Evolutionary conservation across 768 basidiomycete genomes (phyloP).

Genomic region (Russula sp.): DNA sequence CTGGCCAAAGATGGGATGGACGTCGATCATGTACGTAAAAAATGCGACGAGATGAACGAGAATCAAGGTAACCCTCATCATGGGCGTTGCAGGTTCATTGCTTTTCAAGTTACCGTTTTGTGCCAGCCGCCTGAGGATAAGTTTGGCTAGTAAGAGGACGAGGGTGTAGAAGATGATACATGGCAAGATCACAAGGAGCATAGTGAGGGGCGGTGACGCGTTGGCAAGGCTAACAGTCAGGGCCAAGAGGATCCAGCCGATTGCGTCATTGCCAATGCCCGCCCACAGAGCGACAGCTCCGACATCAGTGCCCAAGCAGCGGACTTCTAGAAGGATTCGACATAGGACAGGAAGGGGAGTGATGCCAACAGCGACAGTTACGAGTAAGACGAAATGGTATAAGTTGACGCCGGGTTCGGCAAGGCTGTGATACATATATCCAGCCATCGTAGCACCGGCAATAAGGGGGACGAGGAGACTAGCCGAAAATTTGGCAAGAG

Average conservation of each 20-base stretch:
- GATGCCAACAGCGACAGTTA: slow-evolving; percentile 75
- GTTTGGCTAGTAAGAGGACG: slow-evolving; percentile 57
- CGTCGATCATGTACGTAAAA: slow-evolving; percentile 82
- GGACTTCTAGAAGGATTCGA: slow-evolving; percentile 77
- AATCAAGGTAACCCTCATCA: slow-evolving; percentile 75
- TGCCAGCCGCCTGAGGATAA: slow-evolving; percentile 61
- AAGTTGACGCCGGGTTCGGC: slow-evolving; percentile 51
- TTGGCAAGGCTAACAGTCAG: slow-evolving; percentile 81
- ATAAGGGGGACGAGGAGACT: slow-evolving; percentile 78
- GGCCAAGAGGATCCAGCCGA: slow-evolving; percentile 84
- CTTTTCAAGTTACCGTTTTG: slow-evolving; percentile 66
- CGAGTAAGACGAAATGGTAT: slow-evolving; percentile 81
- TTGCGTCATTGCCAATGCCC: slow-evolving; percentile 57
- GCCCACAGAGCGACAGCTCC: slow-evolving; percentile 77
- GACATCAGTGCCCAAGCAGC: slow-evolving; percentile 78
- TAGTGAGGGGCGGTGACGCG: slow-evolving; percentile 63
- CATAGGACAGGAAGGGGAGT: slow-evolving; percentile 80
- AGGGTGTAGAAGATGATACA: slow-evolving; percentile 60
- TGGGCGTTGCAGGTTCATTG: slow-evolving; percentile 60
- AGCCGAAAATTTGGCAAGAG: slow-evolving; percentile 54
- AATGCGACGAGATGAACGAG: slow-evolving; percentile 71
- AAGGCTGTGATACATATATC: slow-evolving; percentile 71
- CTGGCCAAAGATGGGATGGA: slow-evolving; percentile 61
- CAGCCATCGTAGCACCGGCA: slow-evolving; percentile 65
- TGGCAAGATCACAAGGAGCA: slow-evolving; percentile 73